Evolutionary conservation across 495 filamentous ascomycete genomes (phyloP).

Genomic region (Xylaria acuta): DNA sequence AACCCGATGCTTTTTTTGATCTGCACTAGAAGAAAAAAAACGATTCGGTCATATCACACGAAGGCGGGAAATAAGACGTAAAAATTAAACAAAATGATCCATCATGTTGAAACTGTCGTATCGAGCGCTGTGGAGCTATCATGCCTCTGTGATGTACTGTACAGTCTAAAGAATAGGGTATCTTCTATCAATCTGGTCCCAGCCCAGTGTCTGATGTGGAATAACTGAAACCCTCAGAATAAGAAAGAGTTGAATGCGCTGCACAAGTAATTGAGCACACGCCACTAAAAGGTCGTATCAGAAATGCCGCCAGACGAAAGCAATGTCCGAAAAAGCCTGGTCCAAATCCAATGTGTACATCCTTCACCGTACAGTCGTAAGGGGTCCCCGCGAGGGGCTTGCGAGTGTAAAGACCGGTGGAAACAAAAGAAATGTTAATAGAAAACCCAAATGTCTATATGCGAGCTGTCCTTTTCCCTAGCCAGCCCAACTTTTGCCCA

Average conservation of each 20-base stretch:
- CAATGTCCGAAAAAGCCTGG: conserved; percentile 35
- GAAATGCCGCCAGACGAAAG: conserved; percentile 39
- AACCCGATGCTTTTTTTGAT: conserved; percentile 1
- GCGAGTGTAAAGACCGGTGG: conserved; percentile 27
- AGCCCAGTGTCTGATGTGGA: conserved; percentile 49
- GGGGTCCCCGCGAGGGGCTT: conserved; percentile 39
- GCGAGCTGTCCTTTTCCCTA: conserved; percentile 49
- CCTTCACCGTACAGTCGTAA: conserved; percentile 28
- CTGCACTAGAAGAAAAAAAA: background rate
- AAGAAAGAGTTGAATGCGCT: conserved; percentile 34
- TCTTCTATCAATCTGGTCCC: conserved; percentile 57
- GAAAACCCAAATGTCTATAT: conserved; percentile 50
- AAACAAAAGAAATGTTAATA: conserved; percentile 41
- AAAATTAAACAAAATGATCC: conserved; percentile 34
- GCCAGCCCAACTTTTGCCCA: conserved; percentile 42
- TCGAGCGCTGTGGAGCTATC: conserved; percentile 51
- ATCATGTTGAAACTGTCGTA: conserved; percentile 42
- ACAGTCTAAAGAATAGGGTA: conserved; percentile 57
- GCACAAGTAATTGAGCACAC: conserved; percentile 24
- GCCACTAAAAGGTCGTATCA: conserved; percentile 34
- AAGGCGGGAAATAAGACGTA: background rate
- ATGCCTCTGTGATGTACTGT: conserved; percentile 50
- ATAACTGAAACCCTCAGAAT: conserved; percentile 41
- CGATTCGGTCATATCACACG: background rate
- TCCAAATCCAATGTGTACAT: conserved; percentile 39